Conservation (phyloP, 129 eudicot species). For the Pseudognaphalium luteoalbum region DNA sequence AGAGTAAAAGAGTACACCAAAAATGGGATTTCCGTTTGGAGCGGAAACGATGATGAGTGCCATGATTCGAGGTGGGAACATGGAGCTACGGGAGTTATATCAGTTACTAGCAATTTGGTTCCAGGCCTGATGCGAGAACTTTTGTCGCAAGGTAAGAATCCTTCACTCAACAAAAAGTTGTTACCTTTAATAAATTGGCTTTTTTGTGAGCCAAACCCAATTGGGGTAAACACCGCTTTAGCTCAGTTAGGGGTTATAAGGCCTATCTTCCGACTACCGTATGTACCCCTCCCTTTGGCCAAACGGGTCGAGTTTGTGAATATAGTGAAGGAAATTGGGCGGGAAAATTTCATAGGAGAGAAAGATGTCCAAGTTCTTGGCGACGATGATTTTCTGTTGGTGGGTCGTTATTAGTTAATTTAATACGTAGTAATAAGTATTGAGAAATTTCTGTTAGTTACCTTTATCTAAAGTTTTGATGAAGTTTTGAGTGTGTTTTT, state of each 20-base stretch:
- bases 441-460: background rate
- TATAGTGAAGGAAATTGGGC: conserved; percentile 68
- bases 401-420: conserved; percentile 64
- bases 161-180: conserved; percentile 49
- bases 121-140: conserved; percentile 56
- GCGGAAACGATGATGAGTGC: conserved; percentile 70
- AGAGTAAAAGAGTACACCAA: conserved; percentile 44
- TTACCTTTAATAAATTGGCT: conserved; percentile 73
- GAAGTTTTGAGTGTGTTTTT: conserved; percentile 7
- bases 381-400: conserved; percentile 66
- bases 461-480: background rate
- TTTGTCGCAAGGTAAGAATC: conserved; percentile 46
- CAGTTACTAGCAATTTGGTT: conserved; percentile 60
- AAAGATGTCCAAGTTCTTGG: conserved; percentile 78
- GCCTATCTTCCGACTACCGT: conserved; percentile 75
- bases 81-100: conserved; percentile 62
- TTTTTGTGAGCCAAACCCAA: conserved; percentile 80
- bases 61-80: conserved; percentile 65
- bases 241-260: conserved; percentile 81
- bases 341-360: conserved; percentile 68
- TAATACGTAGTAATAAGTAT: background rate
- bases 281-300: conserved; percentile 70
- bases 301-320: conserved; percentile 72
- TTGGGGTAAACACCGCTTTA: conserved; percentile 73
- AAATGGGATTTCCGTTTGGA: conserved; percentile 52